Base-by-base conservation (phyloP, 306 rosid genomes). In the Styphnolobium japonicum region DNA sequence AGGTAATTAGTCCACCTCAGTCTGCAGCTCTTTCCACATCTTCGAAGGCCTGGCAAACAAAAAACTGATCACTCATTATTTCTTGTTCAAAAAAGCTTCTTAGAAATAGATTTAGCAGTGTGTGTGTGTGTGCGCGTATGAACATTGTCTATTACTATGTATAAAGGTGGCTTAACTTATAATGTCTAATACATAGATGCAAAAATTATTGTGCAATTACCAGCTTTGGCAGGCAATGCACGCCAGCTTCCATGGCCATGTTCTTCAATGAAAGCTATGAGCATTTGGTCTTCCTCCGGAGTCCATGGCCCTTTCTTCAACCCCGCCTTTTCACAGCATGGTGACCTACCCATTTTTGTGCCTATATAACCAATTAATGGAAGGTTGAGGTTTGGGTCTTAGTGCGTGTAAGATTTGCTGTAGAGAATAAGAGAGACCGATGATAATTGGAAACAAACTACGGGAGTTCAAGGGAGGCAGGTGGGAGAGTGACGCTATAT, bases 231-330 rank as follows among this genome's bases (percentile, higher is more conserved):
- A n/a, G n/a, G n/a, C n/a, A n/a, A n/a, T n/a, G n/a, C n/a, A n/a
- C n/a, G n/a, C n/a, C n/a, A n/a, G n/a, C n/a, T n/a, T n/a, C n/a
- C n/a, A n/a, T n/a, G n/a, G n/a, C n/a, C n/a, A n/a, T n/a, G n/a
- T n/a, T n/a, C n/a, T n/a, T n/a, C n/a, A n/a, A n/a, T n/a, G n/a
- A n/a, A n/a, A n/a, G n/a, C n/a, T n/a, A n/a, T n/a, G n/a, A n/a
- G n/a, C n/a, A n/a, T n/a, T n/a, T n/a, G n/a, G n/a, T n/a, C n/a
- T n/a, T n/a, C n/a, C n/a, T n/a, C n/a, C n/a, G n/a, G n/a, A 18
- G 85, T 81, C 85, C 85, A 81, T 18, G 85, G 85, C 23, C 85
- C 85, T 68, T 68, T 81, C 78, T 81, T 81, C n/a, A 81, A 62
- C 73, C 77, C 81, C 10, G 12, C 69, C 64, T 81, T 75, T 66